A percentile compares a stretch with the other conserved stretches of the same genome.
These are phyloP conservation scores for Akanthomyces lecanii DNA, from an alignment of 2,329 filamentous ascomycete genomes.

Conservation along the genomic window DNA sequence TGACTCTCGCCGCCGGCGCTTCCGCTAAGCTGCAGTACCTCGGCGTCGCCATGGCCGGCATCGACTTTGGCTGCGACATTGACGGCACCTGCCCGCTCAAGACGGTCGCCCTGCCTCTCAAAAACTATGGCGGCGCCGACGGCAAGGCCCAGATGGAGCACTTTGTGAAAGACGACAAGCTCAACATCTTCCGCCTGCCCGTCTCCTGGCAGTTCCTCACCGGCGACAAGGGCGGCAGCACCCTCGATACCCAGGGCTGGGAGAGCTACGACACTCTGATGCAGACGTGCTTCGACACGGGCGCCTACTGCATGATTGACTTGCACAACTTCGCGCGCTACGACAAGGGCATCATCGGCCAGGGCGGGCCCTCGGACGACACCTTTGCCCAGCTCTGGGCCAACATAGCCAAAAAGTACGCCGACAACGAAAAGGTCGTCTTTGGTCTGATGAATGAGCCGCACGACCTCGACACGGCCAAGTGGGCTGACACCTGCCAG, in stretches of 20 bases:
- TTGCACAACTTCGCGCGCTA: slow-evolving; percentile 57
- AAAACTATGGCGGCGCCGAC: slow-evolving; percentile 28
- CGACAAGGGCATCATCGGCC: slow-evolving; percentile 59
- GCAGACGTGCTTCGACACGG: slow-evolving; percentile 51
- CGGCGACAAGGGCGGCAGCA: slow-evolving; percentile 46
- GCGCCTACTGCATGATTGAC: slow-evolving; percentile 57
- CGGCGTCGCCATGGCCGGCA: slow-evolving; percentile 43
- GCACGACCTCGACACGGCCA: slow-evolving; percentile 52
- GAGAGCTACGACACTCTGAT: slow-evolving; percentile 52
- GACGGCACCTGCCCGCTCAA: slow-evolving; percentile 38
- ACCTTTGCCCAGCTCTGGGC: slow-evolving; percentile 57
- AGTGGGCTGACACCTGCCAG: slow-evolving; percentile 59
- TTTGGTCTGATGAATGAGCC: slow-evolving; percentile 71
- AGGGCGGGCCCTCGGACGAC: slow-evolving; percentile 58
- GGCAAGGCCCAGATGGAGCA: slow-evolving; percentile 48
- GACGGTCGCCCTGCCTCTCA: slow-evolving; percentile 34
- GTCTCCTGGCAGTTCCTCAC: slow-evolving; percentile 56
- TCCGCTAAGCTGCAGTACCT: slow-evolving; percentile 19
- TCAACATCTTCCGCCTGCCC: slow-evolving; percentile 49
- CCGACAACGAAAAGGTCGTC: slow-evolving; percentile 46
- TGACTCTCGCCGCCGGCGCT: slow-evolving; percentile 17
- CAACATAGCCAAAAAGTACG: slow-evolving; percentile 56
- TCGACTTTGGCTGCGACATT: slow-evolving; percentile 46
- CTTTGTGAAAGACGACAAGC: slow-evolving; percentile 45
- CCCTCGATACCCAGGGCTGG: slow-evolving; percentile 45